Evolutionary conservation across 2,329 filamentous ascomycete species (phyloP).

Genomic region (Chaetomium sp.): DNA sequence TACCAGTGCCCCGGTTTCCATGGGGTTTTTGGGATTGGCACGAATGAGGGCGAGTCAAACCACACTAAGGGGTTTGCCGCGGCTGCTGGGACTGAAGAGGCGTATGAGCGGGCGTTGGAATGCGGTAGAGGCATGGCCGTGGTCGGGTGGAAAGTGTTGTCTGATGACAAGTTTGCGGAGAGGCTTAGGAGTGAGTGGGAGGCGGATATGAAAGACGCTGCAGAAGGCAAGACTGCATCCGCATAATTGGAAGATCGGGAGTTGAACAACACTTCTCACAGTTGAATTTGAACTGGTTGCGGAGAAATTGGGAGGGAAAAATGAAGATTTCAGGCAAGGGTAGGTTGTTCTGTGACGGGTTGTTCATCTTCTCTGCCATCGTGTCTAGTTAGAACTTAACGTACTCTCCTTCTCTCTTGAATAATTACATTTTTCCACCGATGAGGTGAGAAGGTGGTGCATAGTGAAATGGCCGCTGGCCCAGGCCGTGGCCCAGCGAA

Average conservation of each 20-base stretch:
- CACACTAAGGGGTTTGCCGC: slow-evolving; percentile 37
- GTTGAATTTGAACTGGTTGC: no score
- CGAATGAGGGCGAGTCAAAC: slow-evolving; percentile 32
- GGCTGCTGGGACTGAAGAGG: slow-evolving; percentile 33
- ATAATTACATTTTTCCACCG: no score
- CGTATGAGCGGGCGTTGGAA: slow-evolving; percentile 29
- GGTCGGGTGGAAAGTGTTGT: slow-evolving; percentile 43
- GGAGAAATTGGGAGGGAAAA: no score
- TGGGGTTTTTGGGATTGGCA: slow-evolving; percentile 35
- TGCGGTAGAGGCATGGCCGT: slow-evolving; percentile 31
- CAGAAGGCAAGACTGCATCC: slow-evolving; percentile 16
- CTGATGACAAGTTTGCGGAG: slow-evolving; percentile 61
- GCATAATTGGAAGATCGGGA: neutral
- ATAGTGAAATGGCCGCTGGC: neutral
- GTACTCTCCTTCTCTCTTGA: no score
- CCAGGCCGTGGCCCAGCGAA: neutral
- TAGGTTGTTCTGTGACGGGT: no score
- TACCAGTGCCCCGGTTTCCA: slow-evolving; percentile 40
- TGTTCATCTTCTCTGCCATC: neutral
- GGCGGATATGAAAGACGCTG: slow-evolving; percentile 30
- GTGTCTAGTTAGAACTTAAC: neutral
- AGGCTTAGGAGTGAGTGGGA: slow-evolving; percentile 76
- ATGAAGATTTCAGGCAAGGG: no score
- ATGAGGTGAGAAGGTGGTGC: no score
- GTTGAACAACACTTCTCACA: no score